These are phyloP conservation scores for Umbellularia californica DNA, from an alignment of 164 flowering plant genomes.

Conservation along the genomic window DNA sequence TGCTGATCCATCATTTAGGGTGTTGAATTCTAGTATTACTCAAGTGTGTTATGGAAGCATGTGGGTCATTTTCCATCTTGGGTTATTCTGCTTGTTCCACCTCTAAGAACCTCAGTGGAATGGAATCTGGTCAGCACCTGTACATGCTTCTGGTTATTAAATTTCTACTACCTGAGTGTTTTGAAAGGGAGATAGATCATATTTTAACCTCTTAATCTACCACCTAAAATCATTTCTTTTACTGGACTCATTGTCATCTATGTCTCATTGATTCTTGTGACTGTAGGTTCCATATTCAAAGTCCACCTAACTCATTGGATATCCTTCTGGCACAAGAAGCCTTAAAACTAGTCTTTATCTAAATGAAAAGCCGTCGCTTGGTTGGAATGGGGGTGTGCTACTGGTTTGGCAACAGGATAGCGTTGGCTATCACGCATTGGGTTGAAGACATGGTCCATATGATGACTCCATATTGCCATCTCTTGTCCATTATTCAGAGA, in stretches of 20 bases:
- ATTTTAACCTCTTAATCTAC: not conserved
- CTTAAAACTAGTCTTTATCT: not conserved
- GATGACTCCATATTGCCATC: not conserved
- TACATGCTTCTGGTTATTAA: not conserved
- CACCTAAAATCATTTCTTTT: no score
- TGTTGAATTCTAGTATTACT: not conserved
- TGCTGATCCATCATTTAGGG: not conserved
- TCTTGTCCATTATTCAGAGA: not conserved
- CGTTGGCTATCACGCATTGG: not conserved
- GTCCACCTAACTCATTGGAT: not conserved
- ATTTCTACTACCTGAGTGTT: not conserved
- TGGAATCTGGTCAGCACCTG: not conserved
- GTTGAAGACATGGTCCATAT: not conserved
- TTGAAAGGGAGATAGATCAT: not conserved
- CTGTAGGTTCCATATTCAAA: not conserved
- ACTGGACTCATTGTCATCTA: not conserved
- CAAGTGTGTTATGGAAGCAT: not conserved
- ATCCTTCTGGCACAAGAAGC: no score
- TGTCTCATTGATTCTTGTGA: not conserved
- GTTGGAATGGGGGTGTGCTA: not conserved
- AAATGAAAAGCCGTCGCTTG: not conserved
- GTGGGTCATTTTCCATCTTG: not conserved
- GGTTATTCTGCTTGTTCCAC: not conserved
- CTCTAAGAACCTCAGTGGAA: not conserved
- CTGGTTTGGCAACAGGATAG: not conserved